Conservation (phyloP, 768 basidiomycete genomes). For the Russula emetica region DNA sequence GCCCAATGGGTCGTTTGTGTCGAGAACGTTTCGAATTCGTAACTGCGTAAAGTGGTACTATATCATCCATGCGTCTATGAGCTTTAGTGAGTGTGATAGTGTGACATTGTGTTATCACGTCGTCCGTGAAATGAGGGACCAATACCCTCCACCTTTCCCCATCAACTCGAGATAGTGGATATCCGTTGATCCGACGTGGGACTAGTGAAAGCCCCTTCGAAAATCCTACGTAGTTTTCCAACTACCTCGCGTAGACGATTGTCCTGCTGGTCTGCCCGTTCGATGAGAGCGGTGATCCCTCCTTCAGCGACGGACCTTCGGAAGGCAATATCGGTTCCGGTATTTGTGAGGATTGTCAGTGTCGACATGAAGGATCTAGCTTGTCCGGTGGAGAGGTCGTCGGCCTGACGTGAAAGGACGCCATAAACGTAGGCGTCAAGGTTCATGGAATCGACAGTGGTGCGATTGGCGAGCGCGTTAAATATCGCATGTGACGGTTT, state of each 20-base stretch:
- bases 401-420: slow-evolving; percentile 1
- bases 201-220: background rate
- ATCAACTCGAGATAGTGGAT: background rate
- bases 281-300: background rate
- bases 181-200: background rate
- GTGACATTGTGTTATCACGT: background rate
- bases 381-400: background rate
- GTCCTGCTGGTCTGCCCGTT: slow-evolving; percentile 6
- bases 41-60: background rate
- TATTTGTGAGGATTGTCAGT: background rate
- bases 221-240: slow-evolving; percentile 2
- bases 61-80: background rate
- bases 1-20: too few relatives aligned
- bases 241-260: slow-evolving; percentile 33
- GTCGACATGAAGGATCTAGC: slow-evolving; percentile 8
- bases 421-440: slow-evolving; percentile 11
- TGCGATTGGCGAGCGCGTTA: background rate
- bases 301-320: background rate
- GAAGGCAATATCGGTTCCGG: background rate
- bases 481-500: slow-evolving; percentile 2
- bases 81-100: background rate
- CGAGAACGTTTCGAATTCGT: background rate
- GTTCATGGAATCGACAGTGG: slow-evolving; percentile 6
- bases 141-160: background rate
- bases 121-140: background rate